These are phyloP conservation scores for Cyclotella choctawhatcheeana DNA, from an alignment of 108 stramenopile species.

Conservation along the genomic window DNA sequence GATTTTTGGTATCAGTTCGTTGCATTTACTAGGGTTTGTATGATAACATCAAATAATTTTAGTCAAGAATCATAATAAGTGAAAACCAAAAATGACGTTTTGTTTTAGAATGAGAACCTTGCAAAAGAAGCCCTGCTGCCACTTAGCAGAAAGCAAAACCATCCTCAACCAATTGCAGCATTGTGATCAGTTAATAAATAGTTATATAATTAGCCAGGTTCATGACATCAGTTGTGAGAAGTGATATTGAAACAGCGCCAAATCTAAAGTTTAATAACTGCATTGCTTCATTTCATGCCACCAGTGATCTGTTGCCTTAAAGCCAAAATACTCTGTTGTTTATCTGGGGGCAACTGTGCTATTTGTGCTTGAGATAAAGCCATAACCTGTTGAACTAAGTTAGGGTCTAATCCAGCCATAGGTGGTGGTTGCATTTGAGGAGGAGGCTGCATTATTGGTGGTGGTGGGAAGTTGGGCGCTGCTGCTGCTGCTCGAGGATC, in stretches of 20 bases:
- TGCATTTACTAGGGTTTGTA: neutral
- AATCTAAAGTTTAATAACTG: too few species aligned
- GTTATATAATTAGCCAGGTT: too few species aligned
- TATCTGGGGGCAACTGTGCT: constrained; percentile 85
- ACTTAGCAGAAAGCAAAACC: too few species aligned
- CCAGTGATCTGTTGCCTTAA: constrained; percentile 83
- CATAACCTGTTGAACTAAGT: constrained; percentile 90
- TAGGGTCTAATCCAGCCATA: constrained; percentile 76
- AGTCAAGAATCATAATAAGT: neutral
- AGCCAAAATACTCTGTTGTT: constrained; percentile 86
- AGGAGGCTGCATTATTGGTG: constrained; percentile 40
- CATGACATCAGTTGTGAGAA: too few species aligned
- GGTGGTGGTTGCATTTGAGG: constrained; percentile 29
- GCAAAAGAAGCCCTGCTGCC: too few species aligned
- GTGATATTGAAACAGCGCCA: too few species aligned
- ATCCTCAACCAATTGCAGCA: too few species aligned
- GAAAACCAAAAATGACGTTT: too few species aligned
- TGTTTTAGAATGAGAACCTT: too few species aligned
- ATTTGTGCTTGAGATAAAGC: constrained; percentile 81
- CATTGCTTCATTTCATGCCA: constrained; percentile 2
- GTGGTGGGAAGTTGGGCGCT: constrained; percentile 33
- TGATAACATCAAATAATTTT: neutral
- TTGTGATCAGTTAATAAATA: too few species aligned
- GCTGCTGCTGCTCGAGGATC: constrained; percentile 49
- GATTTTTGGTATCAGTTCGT: too few species aligned